Evolutionary conservation across 192 early-diverging fungal genomes (phyloP).

Genomic region (Geranomyces variabilis): DNA sequence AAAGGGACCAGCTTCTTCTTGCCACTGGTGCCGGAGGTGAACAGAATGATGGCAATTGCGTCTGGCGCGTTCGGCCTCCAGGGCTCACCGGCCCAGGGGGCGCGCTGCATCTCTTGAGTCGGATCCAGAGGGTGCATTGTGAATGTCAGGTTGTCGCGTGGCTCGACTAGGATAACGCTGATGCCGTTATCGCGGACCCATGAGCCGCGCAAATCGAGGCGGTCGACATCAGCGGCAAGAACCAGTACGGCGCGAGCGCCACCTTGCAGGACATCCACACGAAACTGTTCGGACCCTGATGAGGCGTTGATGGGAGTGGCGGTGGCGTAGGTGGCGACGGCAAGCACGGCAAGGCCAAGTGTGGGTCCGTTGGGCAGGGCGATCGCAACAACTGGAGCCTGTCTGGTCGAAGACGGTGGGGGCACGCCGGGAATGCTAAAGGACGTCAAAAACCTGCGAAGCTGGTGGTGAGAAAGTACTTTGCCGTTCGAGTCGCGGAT

Average conservation of each 20-base stretch:
- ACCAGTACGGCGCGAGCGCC: conserved; percentile 39
- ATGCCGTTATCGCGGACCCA: neutral
- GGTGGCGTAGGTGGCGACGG: conserved; percentile 40
- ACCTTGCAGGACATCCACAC: conserved; percentile 33
- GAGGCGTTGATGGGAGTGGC: conserved; percentile 43
- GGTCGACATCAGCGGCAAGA: neutral
- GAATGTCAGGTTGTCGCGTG: neutral
- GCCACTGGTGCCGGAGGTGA: conserved; percentile 84
- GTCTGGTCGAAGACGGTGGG: neutral
- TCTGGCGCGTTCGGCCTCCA: neutral
- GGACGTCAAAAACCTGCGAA: neutral
- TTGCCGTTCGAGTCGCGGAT: neutral
- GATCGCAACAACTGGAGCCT: conserved; percentile 28
- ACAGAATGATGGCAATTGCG: conserved; percentile 56
- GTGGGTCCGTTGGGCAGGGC: conserved; percentile 44
- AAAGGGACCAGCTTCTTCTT: conserved; percentile 24
- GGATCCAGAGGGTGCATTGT: neutral
- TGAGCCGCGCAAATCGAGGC: neutral
- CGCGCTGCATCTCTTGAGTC: neutral
- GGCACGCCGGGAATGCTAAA: conserved; percentile 1
- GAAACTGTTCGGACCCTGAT: conserved; percentile 37
- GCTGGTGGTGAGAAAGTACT: neutral
- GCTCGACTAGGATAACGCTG: neutral
- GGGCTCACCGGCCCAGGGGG: neutral
- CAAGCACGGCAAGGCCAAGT: conserved; percentile 38